phyloP scores from a whole-genome alignment of 495 filamentous ascomycete species.

The Endocarpon pusillum region DNA sequence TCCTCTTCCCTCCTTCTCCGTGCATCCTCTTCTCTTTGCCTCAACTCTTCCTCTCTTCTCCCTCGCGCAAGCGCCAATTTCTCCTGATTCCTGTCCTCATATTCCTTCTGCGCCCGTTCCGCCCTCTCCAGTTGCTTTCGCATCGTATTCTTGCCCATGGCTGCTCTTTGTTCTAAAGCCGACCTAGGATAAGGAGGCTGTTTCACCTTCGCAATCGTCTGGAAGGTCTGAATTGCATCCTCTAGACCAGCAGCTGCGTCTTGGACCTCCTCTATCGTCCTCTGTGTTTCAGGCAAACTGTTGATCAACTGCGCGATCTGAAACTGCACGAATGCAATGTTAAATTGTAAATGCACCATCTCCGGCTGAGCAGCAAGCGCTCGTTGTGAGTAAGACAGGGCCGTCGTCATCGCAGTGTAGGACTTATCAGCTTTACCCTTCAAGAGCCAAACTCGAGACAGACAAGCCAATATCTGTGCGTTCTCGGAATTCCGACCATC shows the following conservation, averaged over 20 bases:
- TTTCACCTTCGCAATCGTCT: slow-evolving; percentile 61
- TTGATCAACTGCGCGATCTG: slow-evolving; percentile 75
- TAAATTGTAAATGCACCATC: slow-evolving; percentile 85
- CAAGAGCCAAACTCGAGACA: slow-evolving; percentile 85
- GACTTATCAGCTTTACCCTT: slow-evolving; percentile 69
- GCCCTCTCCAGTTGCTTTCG: slow-evolving; percentile 76
- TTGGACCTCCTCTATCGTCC: slow-evolving; percentile 61
- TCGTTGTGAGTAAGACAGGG: slow-evolving; percentile 76
- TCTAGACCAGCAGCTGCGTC: slow-evolving; percentile 72
- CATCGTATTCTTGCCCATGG: slow-evolving; percentile 91
- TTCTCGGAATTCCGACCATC: slow-evolving; percentile 54
- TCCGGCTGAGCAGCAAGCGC: slow-evolving; percentile 64
- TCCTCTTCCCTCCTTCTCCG: slow-evolving; percentile 46
- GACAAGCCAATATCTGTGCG: slow-evolving; percentile 66
- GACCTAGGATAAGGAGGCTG: slow-evolving; percentile 79
- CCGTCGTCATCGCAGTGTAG: slow-evolving; percentile 62
- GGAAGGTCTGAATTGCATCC: slow-evolving; percentile 66
- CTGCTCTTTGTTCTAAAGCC: slow-evolving; percentile 84
- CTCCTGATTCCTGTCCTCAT: slow-evolving; percentile 80
- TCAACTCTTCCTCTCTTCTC: slow-evolving; percentile 58
- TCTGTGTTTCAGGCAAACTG: slow-evolving; percentile 52
- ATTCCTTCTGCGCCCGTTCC: slow-evolving; percentile 68
- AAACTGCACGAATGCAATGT: slow-evolving; percentile 92
- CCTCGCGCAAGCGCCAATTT: slow-evolving; percentile 62
- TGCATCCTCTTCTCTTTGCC: slow-evolving; percentile 53